Percentiles rank a stretch among this genome's conserved stretches.
phyloP scores from a whole-genome alignment of 441 rosid genomes.

The Biscutella laevigata region DNA sequence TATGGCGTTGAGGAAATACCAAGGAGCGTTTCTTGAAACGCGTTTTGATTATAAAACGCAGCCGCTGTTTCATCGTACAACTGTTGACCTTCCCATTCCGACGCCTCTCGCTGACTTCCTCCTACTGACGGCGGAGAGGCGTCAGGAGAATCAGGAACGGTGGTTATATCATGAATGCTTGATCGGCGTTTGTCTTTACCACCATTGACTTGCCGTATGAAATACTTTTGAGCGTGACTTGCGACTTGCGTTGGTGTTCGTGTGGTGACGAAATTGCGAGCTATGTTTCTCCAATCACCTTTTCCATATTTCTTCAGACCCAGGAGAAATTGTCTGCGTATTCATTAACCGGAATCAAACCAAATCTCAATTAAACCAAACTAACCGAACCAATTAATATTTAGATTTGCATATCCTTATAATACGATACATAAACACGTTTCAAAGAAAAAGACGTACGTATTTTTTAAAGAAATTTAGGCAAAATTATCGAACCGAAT shows the following conservation, averaged over 20 bases:
- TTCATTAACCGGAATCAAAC: conserved; percentile 7
- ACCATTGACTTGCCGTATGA: conserved; percentile 74
- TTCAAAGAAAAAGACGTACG: conserved; percentile 19
- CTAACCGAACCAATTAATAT: too few relatives aligned
- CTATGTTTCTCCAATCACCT: conserved; percentile 96
- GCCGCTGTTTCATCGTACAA: conserved; percentile 28
- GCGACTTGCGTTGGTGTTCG: conserved; percentile 92
- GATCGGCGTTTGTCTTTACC: conserved; percentile 91
- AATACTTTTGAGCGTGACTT: conserved; percentile 95
- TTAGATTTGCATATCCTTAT: conserved; percentile 6
- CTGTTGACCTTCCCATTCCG: conserved; percentile 35
- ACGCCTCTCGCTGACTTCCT: conserved; percentile 28
- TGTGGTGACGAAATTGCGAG: conserved; percentile 69
- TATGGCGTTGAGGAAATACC: conserved; percentile 36
- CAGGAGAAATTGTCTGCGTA: conserved; percentile 70
- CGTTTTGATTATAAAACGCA: conserved; percentile 36
- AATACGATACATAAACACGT: conserved; percentile 16
- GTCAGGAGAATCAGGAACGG: conserved; percentile 38
- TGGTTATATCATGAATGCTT: conserved; percentile 92
- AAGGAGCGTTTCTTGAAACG: conserved; percentile 13
- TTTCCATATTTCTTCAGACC: conserved; percentile 92
- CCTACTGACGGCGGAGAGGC: conserved; percentile 38
- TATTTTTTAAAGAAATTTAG: too few relatives aligned
- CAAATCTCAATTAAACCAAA: not conserved
- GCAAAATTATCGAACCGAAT: too few relatives aligned